Base-by-base conservation (phyloP, 176 grass and related monocot species). In the Ampelocalamus luodianensis region DNA sequence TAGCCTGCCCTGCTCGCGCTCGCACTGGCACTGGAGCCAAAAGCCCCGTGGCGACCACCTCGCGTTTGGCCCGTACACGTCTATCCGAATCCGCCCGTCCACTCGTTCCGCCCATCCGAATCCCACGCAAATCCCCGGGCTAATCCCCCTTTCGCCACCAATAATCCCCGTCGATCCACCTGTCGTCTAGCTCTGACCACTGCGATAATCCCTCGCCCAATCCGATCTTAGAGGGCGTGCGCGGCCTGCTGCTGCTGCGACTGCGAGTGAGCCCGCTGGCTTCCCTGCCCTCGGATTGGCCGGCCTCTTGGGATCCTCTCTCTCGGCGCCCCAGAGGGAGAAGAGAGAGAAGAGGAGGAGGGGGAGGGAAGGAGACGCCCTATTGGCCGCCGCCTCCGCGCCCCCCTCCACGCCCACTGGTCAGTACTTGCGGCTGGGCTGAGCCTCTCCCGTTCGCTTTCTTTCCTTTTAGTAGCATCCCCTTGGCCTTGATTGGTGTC, bases 361-460 rank as follows among this genome's bases (percentile, higher is more conserved):
- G 20, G 54, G n/a, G 20, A 10, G 54, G 36, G 73, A 18, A 8
- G 50, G 11, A 51, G 40, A 51, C 54, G 83, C 65, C n/a, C 82
- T 59, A 90, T 87, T 90, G 89, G 89, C 80, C 68, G 89, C 72
- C 50, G 65, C 81, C 51, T 63, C 80, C 42, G 65, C 54, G 37
- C 58, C 86, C 64, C 44, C 32, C 17, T 62, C 67, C 60, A 5
- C 73, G 37, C 59, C 76, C 81, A 85, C 22, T 74, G 84, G 84
- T 90, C 89, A 83, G 89, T 79, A 61, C 10, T 62, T 18, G 36
- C 27, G 20, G 36, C 79, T 37, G 48, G 15, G 16, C 60, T 34
- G 37, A 3, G 8, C 36, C 42, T 46, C 23, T 72, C 7, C 8
- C 65, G 39, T 11, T 69, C 27, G 36, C 59, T 39, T 20, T 8